phyloP scores from a whole-genome alignment of 345 rosid genomes.

The Fremontodendron californicum region DNA sequence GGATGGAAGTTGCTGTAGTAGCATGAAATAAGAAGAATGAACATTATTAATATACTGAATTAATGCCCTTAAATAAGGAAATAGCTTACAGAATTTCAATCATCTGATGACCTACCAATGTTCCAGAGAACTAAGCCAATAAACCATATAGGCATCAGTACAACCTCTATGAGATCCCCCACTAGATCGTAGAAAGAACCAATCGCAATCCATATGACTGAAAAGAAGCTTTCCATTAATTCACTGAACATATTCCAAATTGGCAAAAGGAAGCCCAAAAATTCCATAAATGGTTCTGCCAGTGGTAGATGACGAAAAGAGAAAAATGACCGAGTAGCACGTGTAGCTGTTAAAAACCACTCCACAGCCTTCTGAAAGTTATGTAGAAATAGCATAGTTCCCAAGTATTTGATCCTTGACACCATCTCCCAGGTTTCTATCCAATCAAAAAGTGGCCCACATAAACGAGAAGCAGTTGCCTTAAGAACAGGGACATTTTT shows the following conservation, averaged over 20 bases:
- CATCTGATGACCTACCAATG: constrained; percentile 45
- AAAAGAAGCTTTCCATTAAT: constrained; percentile 44
- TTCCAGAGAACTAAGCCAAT: constrained; percentile 52
- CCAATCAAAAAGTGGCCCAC: constrained; percentile 96
- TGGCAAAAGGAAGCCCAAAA: constrained; percentile 53
- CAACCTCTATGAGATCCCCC: constrained; percentile 44
- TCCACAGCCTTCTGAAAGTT: constrained; percentile 80
- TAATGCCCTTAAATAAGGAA: constrained; percentile 1
- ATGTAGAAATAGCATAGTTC: constrained; percentile 96
- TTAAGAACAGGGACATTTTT: constrained; percentile 97
- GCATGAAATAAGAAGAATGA: background rate
- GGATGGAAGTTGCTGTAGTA: constrained; percentile 51
- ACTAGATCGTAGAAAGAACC: constrained; percentile 46
- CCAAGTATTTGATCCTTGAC: constrained; percentile 89
- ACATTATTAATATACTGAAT: constrained; percentile 4
- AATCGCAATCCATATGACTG: constrained; percentile 44
- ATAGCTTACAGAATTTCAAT: background rate
- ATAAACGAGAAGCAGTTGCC: constrained; percentile 79
- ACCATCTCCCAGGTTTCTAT: constrained; percentile 99
- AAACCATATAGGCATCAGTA: constrained; percentile 61
- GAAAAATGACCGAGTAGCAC: constrained; percentile 57
- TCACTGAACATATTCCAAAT: constrained; percentile 53
- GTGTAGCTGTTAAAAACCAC: constrained; percentile 58
- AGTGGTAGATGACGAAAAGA: constrained; percentile 60
- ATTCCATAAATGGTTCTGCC: constrained; percentile 46